Percentiles rank a stretch among this genome's conserved stretches.
phyloP scores from a whole-genome alignment of 2,329 filamentous ascomycete species.

The Tolypocladium nubicola region DNA sequence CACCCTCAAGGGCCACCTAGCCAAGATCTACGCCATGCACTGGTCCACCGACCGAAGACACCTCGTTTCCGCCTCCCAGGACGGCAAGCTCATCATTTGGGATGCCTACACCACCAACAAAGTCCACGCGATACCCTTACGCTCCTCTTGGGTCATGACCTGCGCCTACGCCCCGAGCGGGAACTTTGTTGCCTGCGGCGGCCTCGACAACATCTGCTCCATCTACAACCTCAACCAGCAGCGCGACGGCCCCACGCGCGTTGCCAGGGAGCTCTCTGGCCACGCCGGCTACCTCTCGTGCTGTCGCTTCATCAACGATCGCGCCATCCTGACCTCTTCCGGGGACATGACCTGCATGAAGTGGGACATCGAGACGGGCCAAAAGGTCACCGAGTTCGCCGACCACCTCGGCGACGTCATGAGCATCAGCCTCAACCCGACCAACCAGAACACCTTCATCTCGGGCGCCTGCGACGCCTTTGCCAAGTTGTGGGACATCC shows the following conservation, averaged over 20 bases:
- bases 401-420: slow-evolving; percentile 98
- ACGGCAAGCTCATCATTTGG: slow-evolving; percentile 99
- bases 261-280: slow-evolving; percentile 89
- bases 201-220: slow-evolving; percentile 98
- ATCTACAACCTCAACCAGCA: slow-evolving; percentile 97
- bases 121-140: slow-evolving; percentile 92
- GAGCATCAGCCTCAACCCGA: slow-evolving; percentile 99
- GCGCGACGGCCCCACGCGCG: slow-evolving; percentile 91
- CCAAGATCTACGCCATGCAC: slow-evolving; percentile 99
- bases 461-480: slow-evolving; percentile 99
- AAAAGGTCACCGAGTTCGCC: slow-evolving; percentile 95
- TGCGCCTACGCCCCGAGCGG: slow-evolving; percentile 97
- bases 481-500: slow-evolving; percentile 97
- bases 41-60: slow-evolving; percentile 98
- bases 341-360: slow-evolving; percentile 99
- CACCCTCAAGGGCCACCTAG: slow-evolving; percentile 92
- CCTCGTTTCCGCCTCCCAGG: slow-evolving; percentile 94
- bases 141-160: slow-evolving; percentile 99
- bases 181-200: slow-evolving; percentile 97
- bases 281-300: slow-evolving; percentile 96
- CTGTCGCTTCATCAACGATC: slow-evolving; percentile 98
- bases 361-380: slow-evolving; percentile 97
- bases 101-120: slow-evolving; percentile 99
- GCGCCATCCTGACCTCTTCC: slow-evolving; percentile 93
- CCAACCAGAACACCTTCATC: slow-evolving; percentile 98